Conservation (phyloP, 2,329 filamentous ascomycete genomes). For the Akanthomyces lecanii region DNA sequence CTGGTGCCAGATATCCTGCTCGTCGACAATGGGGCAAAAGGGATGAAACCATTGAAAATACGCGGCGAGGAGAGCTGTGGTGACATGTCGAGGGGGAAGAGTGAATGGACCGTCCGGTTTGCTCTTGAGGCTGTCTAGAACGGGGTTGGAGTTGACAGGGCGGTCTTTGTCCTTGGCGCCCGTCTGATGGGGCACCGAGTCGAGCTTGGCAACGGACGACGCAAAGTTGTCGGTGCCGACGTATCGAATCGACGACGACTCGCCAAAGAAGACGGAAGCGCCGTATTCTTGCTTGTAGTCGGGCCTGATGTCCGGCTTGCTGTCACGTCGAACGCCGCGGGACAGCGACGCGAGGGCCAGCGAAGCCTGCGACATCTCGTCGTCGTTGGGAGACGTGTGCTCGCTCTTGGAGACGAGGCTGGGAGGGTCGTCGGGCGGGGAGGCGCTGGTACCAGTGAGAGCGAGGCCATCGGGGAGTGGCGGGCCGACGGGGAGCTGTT, state of each 20-base stretch:
- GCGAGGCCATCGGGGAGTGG: background rate
- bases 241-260: conserved; percentile 43
- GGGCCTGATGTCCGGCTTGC: background rate
- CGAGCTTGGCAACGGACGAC: conserved; percentile 26
- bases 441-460: background rate
- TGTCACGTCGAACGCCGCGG: background rate
- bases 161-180: conserved; percentile 31
- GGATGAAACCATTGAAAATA: conserved; percentile 52
- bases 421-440: background rate
- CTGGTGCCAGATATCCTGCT: conserved; percentile 33
- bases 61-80: conserved; percentile 36
- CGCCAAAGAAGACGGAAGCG: conserved; percentile 37
- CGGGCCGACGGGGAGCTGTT: background rate
- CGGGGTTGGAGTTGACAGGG: conserved; percentile 32
- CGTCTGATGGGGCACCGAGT: conserved; percentile 28
- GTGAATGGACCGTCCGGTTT: conserved; percentile 29
- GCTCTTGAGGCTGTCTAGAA: conserved; percentile 13
- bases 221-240: conserved; percentile 33
- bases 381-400: conserved; percentile 12
- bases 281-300: conserved; percentile 14
- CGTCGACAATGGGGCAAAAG: conserved; percentile 46
- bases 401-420: conserved; percentile 13
- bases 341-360: conserved; percentile 13
- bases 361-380: conserved; percentile 13
- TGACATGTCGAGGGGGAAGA: conserved; percentile 35